phyloP scores from a whole-genome alignment of 768 basidiomycete species.

The Infundibulicybe gibba region DNA sequence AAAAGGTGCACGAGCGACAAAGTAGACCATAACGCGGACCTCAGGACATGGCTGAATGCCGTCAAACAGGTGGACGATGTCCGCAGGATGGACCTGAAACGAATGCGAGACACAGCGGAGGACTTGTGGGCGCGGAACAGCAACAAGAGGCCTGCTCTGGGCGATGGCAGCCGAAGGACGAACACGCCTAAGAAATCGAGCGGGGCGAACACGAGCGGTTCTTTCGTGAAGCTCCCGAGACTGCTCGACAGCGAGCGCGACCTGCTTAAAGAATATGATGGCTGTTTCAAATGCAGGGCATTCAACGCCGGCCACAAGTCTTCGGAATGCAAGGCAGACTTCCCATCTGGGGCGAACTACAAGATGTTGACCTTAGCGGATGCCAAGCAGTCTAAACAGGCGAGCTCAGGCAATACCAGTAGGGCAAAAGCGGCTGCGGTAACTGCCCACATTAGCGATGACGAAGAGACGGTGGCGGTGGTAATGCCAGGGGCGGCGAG shows the following conservation, averaged over 20 bases:
- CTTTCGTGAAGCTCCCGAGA: not conserved
- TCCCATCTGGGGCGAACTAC: slow-evolving; percentile 12
- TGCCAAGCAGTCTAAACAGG: not conserved
- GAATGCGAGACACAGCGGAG: not conserved
- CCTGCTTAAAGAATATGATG: slow-evolving; percentile 9
- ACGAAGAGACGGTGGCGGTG: too few relatives aligned
- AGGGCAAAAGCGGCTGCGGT: not conserved
- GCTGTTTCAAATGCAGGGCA: slow-evolving; percentile 21
- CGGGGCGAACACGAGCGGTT: too few relatives aligned
- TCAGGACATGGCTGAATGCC: not conserved
- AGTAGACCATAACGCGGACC: not conserved
- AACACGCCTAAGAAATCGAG: not conserved
- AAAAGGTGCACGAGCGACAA: slow-evolving; percentile 3
- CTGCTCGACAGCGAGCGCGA: slow-evolving; percentile 6
- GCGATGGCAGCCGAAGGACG: slow-evolving; percentile 35
- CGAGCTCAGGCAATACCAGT: not conserved
- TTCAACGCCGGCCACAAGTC: slow-evolving; percentile 10
- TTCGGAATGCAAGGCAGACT: slow-evolving; percentile 12
- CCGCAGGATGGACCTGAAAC: not conserved
- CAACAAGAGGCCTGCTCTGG: not conserved
- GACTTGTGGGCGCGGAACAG: not conserved
- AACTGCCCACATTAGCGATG: too few relatives aligned
- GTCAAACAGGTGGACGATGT: not conserved
- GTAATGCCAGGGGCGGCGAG: not conserved
- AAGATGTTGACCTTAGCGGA: slow-evolving; percentile 7